Evolutionary conservation across 352 stramenopile genomes (phyloP), one percentile per base, ranked within the genome.

Genomic region (Phytophthora meadii): DNA sequence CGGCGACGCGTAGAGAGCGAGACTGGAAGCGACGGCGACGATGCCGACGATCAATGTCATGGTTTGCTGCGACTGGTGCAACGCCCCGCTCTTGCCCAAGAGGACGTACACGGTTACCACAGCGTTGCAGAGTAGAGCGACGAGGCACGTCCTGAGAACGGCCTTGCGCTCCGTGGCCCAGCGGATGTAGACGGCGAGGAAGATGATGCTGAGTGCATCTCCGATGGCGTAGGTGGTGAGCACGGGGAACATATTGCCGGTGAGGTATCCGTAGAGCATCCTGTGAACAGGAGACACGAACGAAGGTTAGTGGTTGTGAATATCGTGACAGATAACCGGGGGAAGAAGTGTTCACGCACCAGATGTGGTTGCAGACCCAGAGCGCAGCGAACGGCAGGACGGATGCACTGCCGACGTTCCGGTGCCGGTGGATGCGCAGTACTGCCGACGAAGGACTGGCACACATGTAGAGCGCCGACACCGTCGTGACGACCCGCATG

Each of bases 391-490:
- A 81, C 17, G 84, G 82, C 19, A 89, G 61, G 27, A 90, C 54
- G 11, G 82, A 82, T 6, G 61, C 59, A 40, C 56, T 62, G 7
- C 78, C 81, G 1, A 82, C 84, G 30, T 71, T 46, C 25, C 60
- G 68, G n/a, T 71, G 52, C 57, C 77, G 84, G 61, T 89, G 76
- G 48, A 92, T 88, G 17, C 65, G 70, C 41, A 81, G 77, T 24
- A 93, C 66, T 2, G 71, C 42, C 4, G 72, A 75, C 19, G 70
- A 74, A 24, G 85, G 85, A 55, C 85, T 90, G 15, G 86, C 55
- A 39, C 79, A 88, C 85, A 93, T 93, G 77, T 84, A 90, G 24
- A 90, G 55, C 25, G 81, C 77, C 57, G 83, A 89, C 47, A 92
- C 46, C 24, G 85, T 90, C 37, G 82, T 82, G 27, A 84, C 51